Percentiles rank a stretch among this genome's conserved stretches.
Conservation (phyloP, 768 basidiomycete genomes). For the Cystobasidium onofrii region DNA sequence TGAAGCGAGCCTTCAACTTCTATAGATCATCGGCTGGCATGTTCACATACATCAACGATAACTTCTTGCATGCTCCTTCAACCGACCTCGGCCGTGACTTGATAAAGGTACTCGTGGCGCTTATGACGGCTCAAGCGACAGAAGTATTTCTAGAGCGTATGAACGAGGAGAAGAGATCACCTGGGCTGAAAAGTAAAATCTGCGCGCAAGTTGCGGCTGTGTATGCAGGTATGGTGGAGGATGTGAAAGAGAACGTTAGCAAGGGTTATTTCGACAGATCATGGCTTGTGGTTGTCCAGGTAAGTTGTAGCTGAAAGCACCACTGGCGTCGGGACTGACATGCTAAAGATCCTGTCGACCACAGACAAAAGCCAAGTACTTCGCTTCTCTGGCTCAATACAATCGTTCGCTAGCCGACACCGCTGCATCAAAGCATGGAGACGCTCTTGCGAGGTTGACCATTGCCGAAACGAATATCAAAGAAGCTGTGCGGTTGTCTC, state of each 20-base stretch:
- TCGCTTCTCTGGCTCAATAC: conserved; percentile 75
- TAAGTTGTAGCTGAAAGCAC: conserved; percentile 43
- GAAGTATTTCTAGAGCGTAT: conserved; percentile 79
- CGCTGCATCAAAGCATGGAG: conserved; percentile 70
- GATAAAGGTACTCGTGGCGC: conserved; percentile 77
- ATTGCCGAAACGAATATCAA: conserved; percentile 72
- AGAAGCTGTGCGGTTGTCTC: conserved; percentile 66
- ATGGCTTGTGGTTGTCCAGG: conserved; percentile 82
- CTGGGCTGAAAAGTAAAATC: conserved; percentile 65
- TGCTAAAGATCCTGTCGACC: not conserved
- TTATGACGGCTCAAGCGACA: conserved; percentile 86
- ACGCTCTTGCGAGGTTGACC: conserved; percentile 68
- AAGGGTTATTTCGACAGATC: conserved; percentile 92
- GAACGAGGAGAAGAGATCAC: conserved; percentile 83
- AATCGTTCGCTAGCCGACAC: conserved; percentile 72
- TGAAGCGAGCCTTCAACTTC: conserved; percentile 88
- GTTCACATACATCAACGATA: conserved; percentile 98
- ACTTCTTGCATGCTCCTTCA: conserved; percentile 94
- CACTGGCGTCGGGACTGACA: not conserved
- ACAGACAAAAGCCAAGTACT: conserved; percentile 85
- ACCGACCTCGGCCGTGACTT: conserved; percentile 91
- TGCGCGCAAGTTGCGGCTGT: conserved; percentile 70
- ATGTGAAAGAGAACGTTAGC: conserved; percentile 91
- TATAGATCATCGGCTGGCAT: conserved; percentile 84
- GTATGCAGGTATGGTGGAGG: conserved; percentile 75